Conservation (phyloP, 2,329 filamentous ascomycete genomes). For the Neophaeococcomyces mojaviensis region DNA sequence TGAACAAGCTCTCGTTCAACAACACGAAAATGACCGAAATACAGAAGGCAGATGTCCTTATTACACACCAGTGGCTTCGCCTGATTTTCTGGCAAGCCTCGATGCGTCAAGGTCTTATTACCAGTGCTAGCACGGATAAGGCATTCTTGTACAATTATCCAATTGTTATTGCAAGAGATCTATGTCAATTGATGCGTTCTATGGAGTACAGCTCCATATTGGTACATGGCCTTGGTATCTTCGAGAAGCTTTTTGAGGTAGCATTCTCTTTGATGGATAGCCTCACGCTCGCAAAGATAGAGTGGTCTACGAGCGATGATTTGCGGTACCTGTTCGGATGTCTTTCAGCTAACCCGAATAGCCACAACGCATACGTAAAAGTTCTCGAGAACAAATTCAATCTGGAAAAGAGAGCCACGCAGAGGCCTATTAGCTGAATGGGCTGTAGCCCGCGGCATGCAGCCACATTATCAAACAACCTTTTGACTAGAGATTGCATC, state of each 20-base stretch:
- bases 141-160: constrained; percentile 58
- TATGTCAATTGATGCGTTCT: constrained; percentile 28
- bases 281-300: constrained; percentile 20
- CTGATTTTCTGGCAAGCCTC: constrained; percentile 65
- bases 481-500: too few species aligned
- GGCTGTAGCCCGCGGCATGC: too few species aligned
- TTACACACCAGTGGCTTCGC: constrained; percentile 64
- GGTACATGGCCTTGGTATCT: constrained; percentile 23
- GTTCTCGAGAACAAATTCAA: constrained; percentile 23
- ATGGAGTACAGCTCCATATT: constrained; percentile 16
- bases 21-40: constrained; percentile 47
- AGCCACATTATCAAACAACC: too few species aligned
- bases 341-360: constrained; percentile 21
- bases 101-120: constrained; percentile 58
- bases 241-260: constrained; percentile 11
- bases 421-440: constrained; percentile 9
- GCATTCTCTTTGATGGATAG: constrained; percentile 23
- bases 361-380: constrained; percentile 22
- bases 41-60: constrained; percentile 59
- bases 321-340: constrained; percentile 19
- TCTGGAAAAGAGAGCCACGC: constrained; percentile 13
- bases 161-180: constrained; percentile 54
- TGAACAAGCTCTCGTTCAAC: constrained; percentile 21
- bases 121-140: constrained; percentile 50
- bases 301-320: constrained; percentile 20